Base-by-base conservation (phyloP, 225 moss, liverwort and hornwort genomes). In the Pseudoscleropodium purum region DNA sequence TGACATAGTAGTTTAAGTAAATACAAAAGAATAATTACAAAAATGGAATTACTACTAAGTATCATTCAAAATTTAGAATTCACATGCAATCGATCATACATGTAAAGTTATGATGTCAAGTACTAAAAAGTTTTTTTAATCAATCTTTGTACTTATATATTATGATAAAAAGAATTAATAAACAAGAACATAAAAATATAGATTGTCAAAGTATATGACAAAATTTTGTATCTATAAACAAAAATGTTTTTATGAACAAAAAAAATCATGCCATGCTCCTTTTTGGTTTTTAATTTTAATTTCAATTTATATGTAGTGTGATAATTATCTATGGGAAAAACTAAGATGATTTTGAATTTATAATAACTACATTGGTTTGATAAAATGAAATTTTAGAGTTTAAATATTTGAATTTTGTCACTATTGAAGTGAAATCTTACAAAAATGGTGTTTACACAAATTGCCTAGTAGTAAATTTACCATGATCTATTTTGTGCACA, bases 231-330 rank as follows among this genome's bases (percentile, higher is more conserved):
- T 2, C 3, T 2, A 29, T 18, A 30, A 12, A 18, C 59, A 39
- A 56, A 15, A 37, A 3, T 17, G 0, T 12, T n/a, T 17, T 10
- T 11, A 18, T 5, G 2, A 80, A 11, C 5, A 60, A 39, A 18
- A 3, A n/a, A 11, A 18, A 30, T 21, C 9, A 3, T 0, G 0
- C 10, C 6, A 15, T 24, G 2, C 2, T 43, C 4, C 1, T 15
- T 64, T 64, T 10, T 47, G 47, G 0, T 47, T 34, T 81, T 2
- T 23, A 82, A 10, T 33, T 33, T 34, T 24, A 33, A 3, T 33
- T 45, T 45, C 10, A 47, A 34, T 33, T 47, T 24, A 63, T 15
- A 63, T 47, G 4, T 10, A 63, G 9, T 63, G 15, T 43, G 14
- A 10, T 4, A 19, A 41, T n/a, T n/a, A n/a, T n/a, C n/a, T n/a